These are phyloP conservation scores for Colletotrichum sansevieriae DNA, from an alignment of 2,329 filamentous ascomycete species.

Conservation along the genomic window DNA sequence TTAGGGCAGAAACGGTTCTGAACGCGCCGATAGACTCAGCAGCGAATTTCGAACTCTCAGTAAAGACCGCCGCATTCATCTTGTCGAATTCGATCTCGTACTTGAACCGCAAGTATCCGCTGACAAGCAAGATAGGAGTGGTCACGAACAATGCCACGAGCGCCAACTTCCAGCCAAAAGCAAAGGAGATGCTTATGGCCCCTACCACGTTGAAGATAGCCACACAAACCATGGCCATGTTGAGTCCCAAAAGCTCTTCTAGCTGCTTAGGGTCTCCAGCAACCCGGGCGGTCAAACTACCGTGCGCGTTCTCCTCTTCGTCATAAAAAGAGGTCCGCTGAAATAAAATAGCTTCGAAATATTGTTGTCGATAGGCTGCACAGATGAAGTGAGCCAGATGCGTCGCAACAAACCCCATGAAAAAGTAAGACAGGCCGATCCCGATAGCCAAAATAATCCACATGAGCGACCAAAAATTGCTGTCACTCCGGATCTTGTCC, in stretches of 20 bases:
- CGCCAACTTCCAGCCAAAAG: slow-evolving; percentile 82
- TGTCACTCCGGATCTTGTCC: slow-evolving; percentile 54
- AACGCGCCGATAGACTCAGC: slow-evolving; percentile 81
- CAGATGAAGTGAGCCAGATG: slow-evolving; percentile 63
- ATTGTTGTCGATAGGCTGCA: slow-evolving; percentile 69
- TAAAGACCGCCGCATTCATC: slow-evolving; percentile 76
- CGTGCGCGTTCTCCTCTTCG: slow-evolving; percentile 69
- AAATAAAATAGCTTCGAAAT: slow-evolving; percentile 70
- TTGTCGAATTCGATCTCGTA: slow-evolving; percentile 77
- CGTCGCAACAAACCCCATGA: slow-evolving; percentile 59
- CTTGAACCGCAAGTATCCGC: slow-evolving; percentile 65
- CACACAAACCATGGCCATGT: slow-evolving; percentile 73
- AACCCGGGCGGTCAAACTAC: slow-evolving; percentile 69
- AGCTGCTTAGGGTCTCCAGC: slow-evolving; percentile 70
- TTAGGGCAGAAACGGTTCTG: slow-evolving; percentile 78
- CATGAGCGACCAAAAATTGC: slow-evolving; percentile 75
- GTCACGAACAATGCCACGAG: slow-evolving; percentile 75
- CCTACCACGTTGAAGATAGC: slow-evolving; percentile 76
- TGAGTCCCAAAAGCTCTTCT: slow-evolving; percentile 72
- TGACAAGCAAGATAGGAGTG: slow-evolving; percentile 61
- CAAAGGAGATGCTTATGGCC: slow-evolving; percentile 75
- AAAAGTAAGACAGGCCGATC: slow-evolving; percentile 66
- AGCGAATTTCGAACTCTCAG: slow-evolving; percentile 80
- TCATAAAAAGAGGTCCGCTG: slow-evolving; percentile 74
- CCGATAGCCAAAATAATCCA: slow-evolving; percentile 70